Base-by-base conservation (phyloP, 768 basidiomycete species). In the Symmetrospora coprosmae region DNA sequence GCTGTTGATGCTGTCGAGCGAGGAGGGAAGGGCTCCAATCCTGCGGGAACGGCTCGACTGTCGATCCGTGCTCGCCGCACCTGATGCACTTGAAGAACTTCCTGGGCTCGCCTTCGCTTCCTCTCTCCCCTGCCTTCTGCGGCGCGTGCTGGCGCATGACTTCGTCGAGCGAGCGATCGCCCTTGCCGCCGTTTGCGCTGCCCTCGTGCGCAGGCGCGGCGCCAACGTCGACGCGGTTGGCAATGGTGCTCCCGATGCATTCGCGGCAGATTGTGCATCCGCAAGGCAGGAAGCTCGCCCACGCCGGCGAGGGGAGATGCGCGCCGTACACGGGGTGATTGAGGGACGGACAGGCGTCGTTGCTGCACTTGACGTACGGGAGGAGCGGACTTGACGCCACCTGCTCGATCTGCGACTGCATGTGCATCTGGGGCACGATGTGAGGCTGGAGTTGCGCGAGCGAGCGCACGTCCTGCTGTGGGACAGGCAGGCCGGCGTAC, bases 191-290 rank as follows among this genome's bases (percentile, higher is more conserved):
- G n/a, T n/a, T n/a, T n/a, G n/a, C 45, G 17, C 13, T 46, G 25
- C 11, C 23, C 25, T 9, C 45, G 9, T 21, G 9, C 25, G 17
- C 30, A 33, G 6, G 27, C 4, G 49, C 23, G 11, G 33, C 14
- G 8, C 17, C 9, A n/a, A 16, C 6, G 4, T 9, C 23, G 34
- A 34, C 35, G 51, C 51, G 17, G 7, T 39, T 40, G 7, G 33
- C 38, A 30, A 58, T 28, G 28, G 46, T 21, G 5, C 19, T 27
- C 19, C 17, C 23, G 55, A 58, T 30, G 43, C 55, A 58, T 5
- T 46, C 34, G 17, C 55, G n/a, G 31, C 55, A 58, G 14, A 58
- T 13, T 31, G 19, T 30, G 37, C 55, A 58, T 19, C 55, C 55
- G 31, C 55, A 58, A 7, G 55, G 55, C 4, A 11, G 21, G 7